Conservation (phyloP, 2,329 filamentous ascomycete species). For the Colletotrichum sidae region DNA sequence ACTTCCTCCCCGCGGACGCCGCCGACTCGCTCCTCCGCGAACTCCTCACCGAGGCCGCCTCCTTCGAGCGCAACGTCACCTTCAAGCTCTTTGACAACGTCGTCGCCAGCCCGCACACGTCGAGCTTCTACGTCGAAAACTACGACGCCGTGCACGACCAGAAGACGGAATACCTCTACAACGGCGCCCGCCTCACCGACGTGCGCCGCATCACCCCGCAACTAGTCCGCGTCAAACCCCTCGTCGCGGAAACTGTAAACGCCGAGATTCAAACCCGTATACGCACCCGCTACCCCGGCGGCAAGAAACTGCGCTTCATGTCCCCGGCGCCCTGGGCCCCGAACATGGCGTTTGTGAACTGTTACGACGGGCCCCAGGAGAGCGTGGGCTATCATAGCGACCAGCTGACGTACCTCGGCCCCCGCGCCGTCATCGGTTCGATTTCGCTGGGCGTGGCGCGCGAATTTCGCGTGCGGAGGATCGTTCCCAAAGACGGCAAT, state of each 20-base stretch:
- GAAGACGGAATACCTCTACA: constrained; percentile 86
- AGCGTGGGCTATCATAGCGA: constrained; percentile 94
- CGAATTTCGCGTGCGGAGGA: constrained; percentile 87
- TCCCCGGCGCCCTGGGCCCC: constrained; percentile 80
- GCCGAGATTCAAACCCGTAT: constrained; percentile 80
- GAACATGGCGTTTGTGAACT: constrained; percentile 95
- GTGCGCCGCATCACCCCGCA: constrained; percentile 81
- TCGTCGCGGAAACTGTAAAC: constrained; percentile 83
- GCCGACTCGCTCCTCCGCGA: constrained; percentile 82
- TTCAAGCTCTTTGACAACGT: constrained; percentile 92
- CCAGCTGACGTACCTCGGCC: constrained; percentile 92
- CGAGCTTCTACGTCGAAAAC: constrained; percentile 84
- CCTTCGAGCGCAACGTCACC: constrained; percentile 73
- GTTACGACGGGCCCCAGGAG: constrained; percentile 84
- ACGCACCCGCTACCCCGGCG: constrained; percentile 71
- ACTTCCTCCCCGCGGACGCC: constrained; percentile 79
- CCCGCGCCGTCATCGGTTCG: constrained; percentile 88
- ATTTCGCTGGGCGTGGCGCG: constrained; percentile 91
- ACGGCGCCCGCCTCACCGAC: constrained; percentile 80
- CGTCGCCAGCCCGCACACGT: constrained; percentile 86
- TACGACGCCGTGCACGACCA: constrained; percentile 76
- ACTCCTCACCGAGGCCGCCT: constrained; percentile 77
- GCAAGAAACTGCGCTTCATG: constrained; percentile 82
- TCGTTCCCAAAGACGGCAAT: constrained; percentile 70
- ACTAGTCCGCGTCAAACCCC: constrained; percentile 75